Evolutionary conservation across 73 alveolate genomes (phyloP).

Genomic region (Uronychia setigera): DNA sequence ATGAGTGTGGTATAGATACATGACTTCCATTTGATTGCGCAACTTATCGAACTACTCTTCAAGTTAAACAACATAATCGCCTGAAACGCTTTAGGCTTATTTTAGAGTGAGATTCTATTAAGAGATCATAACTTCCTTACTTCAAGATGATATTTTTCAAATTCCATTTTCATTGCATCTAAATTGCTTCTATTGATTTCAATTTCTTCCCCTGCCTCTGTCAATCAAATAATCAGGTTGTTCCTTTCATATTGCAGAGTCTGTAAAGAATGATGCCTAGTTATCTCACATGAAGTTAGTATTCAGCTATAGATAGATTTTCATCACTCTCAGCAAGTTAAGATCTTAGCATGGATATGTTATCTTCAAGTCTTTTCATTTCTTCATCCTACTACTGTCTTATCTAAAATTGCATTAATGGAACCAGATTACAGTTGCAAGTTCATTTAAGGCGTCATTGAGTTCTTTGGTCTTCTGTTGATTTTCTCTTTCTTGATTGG

Average conservation of each 20-base stretch:
- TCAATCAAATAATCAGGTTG: not conserved
- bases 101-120: not conserved
- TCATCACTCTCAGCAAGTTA: not conserved
- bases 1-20: no score
- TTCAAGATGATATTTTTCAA: not conserved
- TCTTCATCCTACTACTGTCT: not conserved
- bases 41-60: not conserved
- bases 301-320: not conserved
- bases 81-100: not conserved
- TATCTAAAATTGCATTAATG: not conserved
- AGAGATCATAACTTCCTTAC: not conserved
- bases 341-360: not conserved
- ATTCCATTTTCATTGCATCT: not conserved
- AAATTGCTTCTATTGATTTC: not conserved
- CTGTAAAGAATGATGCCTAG: not conserved
- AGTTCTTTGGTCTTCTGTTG: not conserved
- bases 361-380: not conserved
- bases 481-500: no score
- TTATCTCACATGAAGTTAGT: not conserved
- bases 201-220: not conserved
- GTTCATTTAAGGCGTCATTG: not conserved
- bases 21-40: not conserved
- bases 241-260: not conserved
- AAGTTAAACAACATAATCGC: not conserved
- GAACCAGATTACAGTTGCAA: not conserved